Percentiles rank a stretch among this genome's conserved stretches.
Conservation (phyloP, 2,329 filamentous ascomycete species). For the Sordariomycetes sp. region DNA sequence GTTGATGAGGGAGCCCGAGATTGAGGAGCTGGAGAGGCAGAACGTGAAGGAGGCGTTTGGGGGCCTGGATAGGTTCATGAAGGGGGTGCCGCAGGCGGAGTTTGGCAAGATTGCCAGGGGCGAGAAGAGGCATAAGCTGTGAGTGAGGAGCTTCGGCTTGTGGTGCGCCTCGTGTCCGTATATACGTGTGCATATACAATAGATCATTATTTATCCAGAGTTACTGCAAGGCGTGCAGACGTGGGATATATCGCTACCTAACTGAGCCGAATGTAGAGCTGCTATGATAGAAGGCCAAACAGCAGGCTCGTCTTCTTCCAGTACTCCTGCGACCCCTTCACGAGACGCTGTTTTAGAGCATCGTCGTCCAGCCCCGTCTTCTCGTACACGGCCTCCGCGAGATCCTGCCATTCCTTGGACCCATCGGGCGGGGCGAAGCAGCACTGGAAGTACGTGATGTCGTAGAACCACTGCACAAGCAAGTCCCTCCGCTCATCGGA, state of each 20-base stretch:
- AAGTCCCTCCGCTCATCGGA: constrained; percentile 23
- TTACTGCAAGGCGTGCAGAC: neutral
- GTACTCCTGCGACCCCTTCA: constrained; percentile 57
- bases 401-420: constrained; percentile 20
- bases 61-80: constrained; percentile 68
- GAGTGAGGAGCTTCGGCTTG: neutral
- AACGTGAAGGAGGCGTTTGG: constrained; percentile 77
- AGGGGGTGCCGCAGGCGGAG: constrained; percentile 74
- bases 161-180: neutral
- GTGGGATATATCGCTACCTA: neutral
- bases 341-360: constrained; percentile 36
- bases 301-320: constrained; percentile 73
- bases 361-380: constrained; percentile 35
- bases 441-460: constrained; percentile 35
- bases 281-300: constrained; percentile 58
- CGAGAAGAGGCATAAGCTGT: constrained; percentile 92
- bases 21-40: constrained; percentile 60
- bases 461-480: constrained; percentile 47
- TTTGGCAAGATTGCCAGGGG: constrained; percentile 75
- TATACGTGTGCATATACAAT: neutral
- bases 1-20: constrained; percentile 61
- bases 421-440: constrained; percentile 22
- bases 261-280: neutral
- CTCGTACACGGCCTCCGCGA: constrained; percentile 31
- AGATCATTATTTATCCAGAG: too few species aligned